phyloP scores from a whole-genome alignment of 2,329 filamentous ascomycete genomes.

The Bipolaris cookei region DNA sequence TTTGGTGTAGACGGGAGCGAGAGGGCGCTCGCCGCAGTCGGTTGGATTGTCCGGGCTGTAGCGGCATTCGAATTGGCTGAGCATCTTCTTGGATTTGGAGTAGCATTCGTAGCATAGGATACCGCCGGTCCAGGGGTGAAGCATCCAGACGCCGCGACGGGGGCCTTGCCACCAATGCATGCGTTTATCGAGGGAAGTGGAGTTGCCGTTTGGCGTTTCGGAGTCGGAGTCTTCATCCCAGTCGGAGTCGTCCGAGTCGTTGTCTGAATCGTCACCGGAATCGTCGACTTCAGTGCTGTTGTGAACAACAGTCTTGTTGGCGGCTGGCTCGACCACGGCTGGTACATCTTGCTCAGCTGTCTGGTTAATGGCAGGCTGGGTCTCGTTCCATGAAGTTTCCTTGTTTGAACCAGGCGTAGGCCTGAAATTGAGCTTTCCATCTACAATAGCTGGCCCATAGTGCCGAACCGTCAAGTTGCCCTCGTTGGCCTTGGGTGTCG shows the following conservation, averaged over 20 bases:
- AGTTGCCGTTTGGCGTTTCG: neutral
- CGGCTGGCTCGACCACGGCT: no score
- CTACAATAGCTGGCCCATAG: neutral
- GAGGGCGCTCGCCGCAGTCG: constrained; percentile 13
- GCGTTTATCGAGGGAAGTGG: constrained; percentile 4
- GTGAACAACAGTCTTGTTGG: no score
- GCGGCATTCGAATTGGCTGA: constrained; percentile 26
- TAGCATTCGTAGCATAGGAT: constrained; percentile 37
- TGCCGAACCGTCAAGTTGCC: neutral
- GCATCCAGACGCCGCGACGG: constrained; percentile 31
- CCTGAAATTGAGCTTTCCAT: neutral
- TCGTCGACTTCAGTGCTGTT: neutral
- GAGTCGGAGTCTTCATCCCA: neutral
- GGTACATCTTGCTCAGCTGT: no score
- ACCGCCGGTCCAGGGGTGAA: constrained; percentile 32
- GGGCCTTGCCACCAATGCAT: constrained; percentile 10
- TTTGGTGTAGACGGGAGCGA: constrained; percentile 1
- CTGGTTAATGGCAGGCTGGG: no score
- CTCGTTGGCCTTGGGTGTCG: neutral
- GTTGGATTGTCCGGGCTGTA: constrained; percentile 9
- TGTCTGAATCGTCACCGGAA: neutral
- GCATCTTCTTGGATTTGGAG: constrained; percentile 16
- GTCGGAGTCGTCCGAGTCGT: neutral
- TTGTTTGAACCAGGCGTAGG: neutral
- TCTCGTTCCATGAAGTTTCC: no score